Percentiles rank a stretch among this genome's conserved stretches.
Conservation (phyloP, 257 asterid genomes). For the Plectranthus barbatus region DNA sequence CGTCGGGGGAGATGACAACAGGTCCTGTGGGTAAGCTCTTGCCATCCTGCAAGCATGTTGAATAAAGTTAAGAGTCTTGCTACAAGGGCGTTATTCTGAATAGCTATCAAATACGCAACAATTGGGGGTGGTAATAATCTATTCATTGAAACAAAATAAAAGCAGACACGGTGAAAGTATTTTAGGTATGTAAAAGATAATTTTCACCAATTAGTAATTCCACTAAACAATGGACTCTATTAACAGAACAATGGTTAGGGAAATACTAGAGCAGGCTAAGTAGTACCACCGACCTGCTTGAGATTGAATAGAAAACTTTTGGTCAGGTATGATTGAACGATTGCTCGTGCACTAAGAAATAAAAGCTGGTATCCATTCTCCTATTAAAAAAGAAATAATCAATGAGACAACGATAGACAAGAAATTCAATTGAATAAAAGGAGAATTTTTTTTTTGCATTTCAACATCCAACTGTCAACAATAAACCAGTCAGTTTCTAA, state of each 20-base stretch:
- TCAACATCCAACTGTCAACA: neutral
- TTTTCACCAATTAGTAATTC: neutral
- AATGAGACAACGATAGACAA: conserved; percentile 1
- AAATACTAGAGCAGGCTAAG: neutral
- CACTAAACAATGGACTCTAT: neutral
- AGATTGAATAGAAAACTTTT: conserved; percentile 84
- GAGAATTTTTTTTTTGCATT: neutral
- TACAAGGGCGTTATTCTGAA: neutral
- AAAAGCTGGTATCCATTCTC: conserved; percentile 96
- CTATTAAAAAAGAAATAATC: conserved; percentile 29
- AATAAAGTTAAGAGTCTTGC: neutral
- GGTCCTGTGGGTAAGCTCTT: conserved; percentile 92
- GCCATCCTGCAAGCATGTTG: conserved; percentile 66
- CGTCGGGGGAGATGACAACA: conserved; percentile 98
- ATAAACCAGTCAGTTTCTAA: too few relatives aligned
- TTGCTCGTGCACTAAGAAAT: conserved; percentile 96
- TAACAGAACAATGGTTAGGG: neutral
- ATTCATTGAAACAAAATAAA: neutral
- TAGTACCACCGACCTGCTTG: conserved; percentile 61
- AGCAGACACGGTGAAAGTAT: neutral
- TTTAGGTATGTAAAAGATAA: neutral
- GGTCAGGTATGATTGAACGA: conserved; percentile 96
- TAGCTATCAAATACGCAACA: neutral
- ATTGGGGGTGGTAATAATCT: too few relatives aligned
- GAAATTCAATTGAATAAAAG: neutral